phyloP scores from a whole-genome alignment of 768 basidiomycete genomes.

The Gyrodon lividus region DNA sequence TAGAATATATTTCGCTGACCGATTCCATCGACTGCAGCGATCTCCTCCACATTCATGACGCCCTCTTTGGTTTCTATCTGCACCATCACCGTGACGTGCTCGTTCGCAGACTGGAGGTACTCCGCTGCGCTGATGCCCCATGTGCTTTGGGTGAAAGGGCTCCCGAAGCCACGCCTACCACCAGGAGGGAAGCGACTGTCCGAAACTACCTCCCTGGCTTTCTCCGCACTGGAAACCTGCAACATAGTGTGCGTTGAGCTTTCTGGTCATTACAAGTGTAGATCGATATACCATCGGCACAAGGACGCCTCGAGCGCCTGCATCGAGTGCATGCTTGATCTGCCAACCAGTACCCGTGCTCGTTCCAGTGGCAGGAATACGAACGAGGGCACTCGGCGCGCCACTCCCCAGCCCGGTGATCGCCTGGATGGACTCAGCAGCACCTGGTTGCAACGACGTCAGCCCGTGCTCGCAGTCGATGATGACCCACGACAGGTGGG shows the following conservation, averaged over 20 bases:
- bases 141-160: slow-evolving; percentile 55
- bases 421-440: slow-evolving; percentile 54
- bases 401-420: slow-evolving; percentile 44
- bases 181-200: slow-evolving; percentile 62
- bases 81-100: slow-evolving; percentile 53
- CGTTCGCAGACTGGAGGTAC: slow-evolving; percentile 56
- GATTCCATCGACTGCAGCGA: slow-evolving; percentile 60
- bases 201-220: slow-evolving; percentile 54
- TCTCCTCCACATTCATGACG: slow-evolving; percentile 56
- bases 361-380: slow-evolving; percentile 63
- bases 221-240: slow-evolving; percentile 55
- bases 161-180: slow-evolving; percentile 66
- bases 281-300: slow-evolving; percentile 58
- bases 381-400: slow-evolving; percentile 54
- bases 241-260: background rate
- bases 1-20: slow-evolving; percentile 37
- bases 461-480: slow-evolving; percentile 73
- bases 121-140: slow-evolving; percentile 55
- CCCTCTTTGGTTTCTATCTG: slow-evolving; percentile 68
- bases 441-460: slow-evolving; percentile 52
- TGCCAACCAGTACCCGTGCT: slow-evolving; percentile 61
- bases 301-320: slow-evolving; percentile 62
- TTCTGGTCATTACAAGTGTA: background rate
- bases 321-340: slow-evolving; percentile 69
- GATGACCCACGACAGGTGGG: slow-evolving; percentile 59